Base-by-base conservation (phyloP, 75 land plant species). In the Pinus tabuliformis region DNA sequence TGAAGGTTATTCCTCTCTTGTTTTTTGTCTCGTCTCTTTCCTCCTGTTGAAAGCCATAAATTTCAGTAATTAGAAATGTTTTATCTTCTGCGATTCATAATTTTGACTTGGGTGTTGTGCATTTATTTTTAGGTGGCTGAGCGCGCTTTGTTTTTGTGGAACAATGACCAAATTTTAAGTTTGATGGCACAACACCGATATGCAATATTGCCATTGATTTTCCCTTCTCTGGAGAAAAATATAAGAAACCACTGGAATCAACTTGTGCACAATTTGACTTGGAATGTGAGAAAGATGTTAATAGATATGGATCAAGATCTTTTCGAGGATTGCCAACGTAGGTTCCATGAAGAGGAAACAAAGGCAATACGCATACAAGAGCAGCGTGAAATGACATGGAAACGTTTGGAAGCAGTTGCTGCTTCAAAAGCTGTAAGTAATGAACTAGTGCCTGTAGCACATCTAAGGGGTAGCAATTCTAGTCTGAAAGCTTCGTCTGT, bases 261-360 rank as follows among this genome's bases (percentile, higher is more conserved):
- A 56, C 83, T 85, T 45, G 90, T 88, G 21, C 81, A 83, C 59
- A 86, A 83, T 54, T 62, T 88, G n/a, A 86, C 88, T 56, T 59
- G 64, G 39, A 88, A 88, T 73, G 88, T 88, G 26, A 79, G 83
- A 54, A 88, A 88, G 73, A 81, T 88, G 85, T 86, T 88, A 58
- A 60, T 59, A 17, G 88, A 88, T 71, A 86, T 88, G 90, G 90
- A 88, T 21, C 82, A 79, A 12, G 86, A 72, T 30, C 83, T 88
- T 3, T 83, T 81, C 65, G 57, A 75, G 1, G 74, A 84, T 39
- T 88, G 88, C 74, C 81, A 86, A 60, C 65, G 33, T 28, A 83
- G 72, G 57, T 85, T 61, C 56, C 72, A 73, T 61, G 88, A 88
- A 62, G 83, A 86, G n/a, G 88, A 83, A 57, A 76, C 56, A 16